Evolutionary conservation across 1,284 basidiomycete genomes (phyloP), one percentile per base, ranked within the genome.

Genomic region (Cryptococcus deneoformans): DNA sequence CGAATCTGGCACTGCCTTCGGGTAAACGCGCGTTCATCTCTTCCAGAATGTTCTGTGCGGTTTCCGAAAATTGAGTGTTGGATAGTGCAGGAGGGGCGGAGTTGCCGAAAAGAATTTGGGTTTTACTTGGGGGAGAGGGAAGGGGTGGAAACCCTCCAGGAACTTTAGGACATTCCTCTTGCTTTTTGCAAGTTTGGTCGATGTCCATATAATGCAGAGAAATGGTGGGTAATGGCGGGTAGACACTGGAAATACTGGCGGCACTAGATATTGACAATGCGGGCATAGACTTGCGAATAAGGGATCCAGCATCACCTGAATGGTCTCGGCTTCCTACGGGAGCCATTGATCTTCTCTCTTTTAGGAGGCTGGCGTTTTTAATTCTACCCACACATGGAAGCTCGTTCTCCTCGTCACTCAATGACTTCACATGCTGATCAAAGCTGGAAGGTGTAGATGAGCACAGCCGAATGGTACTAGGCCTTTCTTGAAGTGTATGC

Each of bases 1-100:
- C 65, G 20, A 67, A 60, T 47, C 62, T 59, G 57, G 71, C 20
- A 39, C 54, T 59, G 0, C 59, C 53, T 3, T 63, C 62, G 10
- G 67, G 69, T 52, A 73, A 50, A 55, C 69, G 72, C 7, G 71
- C 66, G 56, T 74, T 69, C 70, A 77, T 74, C 54, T 77, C 69
- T 47, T 56, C 58, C 34, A 77, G 55, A 1, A 77, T 55, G 36
- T 64, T 63, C 46, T 68, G 56, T 7, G 69, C 72, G 5, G 70
- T 68, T 8, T 64, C 65, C 0, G 64, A 66, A 59, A 77, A 77
- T 39, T 73, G 59, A 1, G 55, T 57, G 40, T 67, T 67, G 20
- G 63, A 64, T 12, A 71, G 66, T 1, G 57, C 61, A 24, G 52
- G 29, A 24, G 20, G 20, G 7, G 56, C 51, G 4, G 39, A 44